Conservation (phyloP, 352 stramenopile species). For the Phytophthora sansomeana region DNA sequence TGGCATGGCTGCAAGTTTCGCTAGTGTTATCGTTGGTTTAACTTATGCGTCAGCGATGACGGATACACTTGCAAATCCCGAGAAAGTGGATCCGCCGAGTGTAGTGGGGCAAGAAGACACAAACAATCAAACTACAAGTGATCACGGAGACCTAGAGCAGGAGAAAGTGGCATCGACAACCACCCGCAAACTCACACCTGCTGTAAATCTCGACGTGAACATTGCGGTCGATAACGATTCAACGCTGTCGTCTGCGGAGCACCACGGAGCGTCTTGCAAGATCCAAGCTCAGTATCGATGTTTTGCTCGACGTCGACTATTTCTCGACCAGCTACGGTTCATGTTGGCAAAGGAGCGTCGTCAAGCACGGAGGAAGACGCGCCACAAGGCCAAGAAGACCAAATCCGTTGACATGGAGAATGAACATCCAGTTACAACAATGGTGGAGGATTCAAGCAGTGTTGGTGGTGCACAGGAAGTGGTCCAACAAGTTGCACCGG, state of each 20-base stretch:
- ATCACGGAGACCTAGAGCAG: neutral
- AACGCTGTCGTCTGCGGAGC: neutral
- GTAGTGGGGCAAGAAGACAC: neutral
- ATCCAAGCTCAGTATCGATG: constrained; percentile 56
- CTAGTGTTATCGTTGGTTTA: constrained; percentile 10
- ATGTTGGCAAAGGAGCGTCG: constrained; percentile 46
- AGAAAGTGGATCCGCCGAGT: neutral
- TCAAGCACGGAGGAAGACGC: constrained; percentile 35
- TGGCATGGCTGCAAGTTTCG: constrained; percentile 11
- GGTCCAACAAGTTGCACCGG: constrained; percentile 14
- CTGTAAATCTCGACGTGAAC: neutral
- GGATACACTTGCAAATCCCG: neutral
- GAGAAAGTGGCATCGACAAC: neutral
- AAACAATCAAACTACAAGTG: neutral
- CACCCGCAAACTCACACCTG: neutral
- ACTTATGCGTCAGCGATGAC: neutral
- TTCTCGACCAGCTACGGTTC: constrained; percentile 52
- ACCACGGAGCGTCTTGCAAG: constrained; percentile 8
- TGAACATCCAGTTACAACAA: neutral
- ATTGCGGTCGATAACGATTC: constrained; percentile 2
- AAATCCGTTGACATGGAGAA: constrained; percentile 5
- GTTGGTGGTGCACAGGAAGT: constrained; percentile 4
- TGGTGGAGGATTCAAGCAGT: neutral
- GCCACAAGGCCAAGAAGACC: constrained; percentile 15
- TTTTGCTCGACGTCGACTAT: constrained; percentile 37